Base-by-base conservation (phyloP, 2,329 filamentous ascomycete species). In the Mycogone perniciosa region DNA sequence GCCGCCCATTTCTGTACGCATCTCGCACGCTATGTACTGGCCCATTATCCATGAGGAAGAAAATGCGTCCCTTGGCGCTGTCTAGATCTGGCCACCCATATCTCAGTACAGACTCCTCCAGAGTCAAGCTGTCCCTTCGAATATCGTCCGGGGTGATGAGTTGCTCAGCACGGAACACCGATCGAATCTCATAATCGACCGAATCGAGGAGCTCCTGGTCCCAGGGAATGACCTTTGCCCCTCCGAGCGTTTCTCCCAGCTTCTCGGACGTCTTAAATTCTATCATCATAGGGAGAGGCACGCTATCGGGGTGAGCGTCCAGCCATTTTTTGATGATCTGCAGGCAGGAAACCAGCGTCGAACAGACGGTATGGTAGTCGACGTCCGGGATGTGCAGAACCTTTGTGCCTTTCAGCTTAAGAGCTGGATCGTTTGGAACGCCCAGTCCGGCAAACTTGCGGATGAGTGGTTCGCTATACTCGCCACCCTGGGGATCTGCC, bases 31-130 rank as follows among this genome's bases (percentile, higher is more conserved):
- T 62, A 13, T 66, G 60, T 11, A 68, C 67, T 0, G 71, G 70
- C 30, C 71, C 70, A 56, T 77, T 76, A 59, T 77, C 75, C 64
- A 77, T 76, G 55, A 71, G 69, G 64, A 77, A 77, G 53, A 76
- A 65, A 57, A 77, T 67, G 31, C 70, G 67, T 4, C 74, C 74
- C 8, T 73, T 62, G 0, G 70, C 68, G 2, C 67, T 65, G 3
- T 71, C 65, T 2, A 78, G 64, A 9, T 67, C 67, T 0, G 75
- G 75, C 74, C 75, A 77, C n/a, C 75, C 75, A 48, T 70, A 50
- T 43, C 63, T 54, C n/a, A 77, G 60, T 1, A 77, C 63, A 4
- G 69, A 71, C 52, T 73, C 55, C 56, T 77, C 75, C 9, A 78
- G 68, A 0, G 73, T 75, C 27, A 72, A 50, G 39, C 65, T 63